Conservation (phyloP, 1,284 basidiomycete genomes). For the Moesziomyces parantarcticus region DNA sequence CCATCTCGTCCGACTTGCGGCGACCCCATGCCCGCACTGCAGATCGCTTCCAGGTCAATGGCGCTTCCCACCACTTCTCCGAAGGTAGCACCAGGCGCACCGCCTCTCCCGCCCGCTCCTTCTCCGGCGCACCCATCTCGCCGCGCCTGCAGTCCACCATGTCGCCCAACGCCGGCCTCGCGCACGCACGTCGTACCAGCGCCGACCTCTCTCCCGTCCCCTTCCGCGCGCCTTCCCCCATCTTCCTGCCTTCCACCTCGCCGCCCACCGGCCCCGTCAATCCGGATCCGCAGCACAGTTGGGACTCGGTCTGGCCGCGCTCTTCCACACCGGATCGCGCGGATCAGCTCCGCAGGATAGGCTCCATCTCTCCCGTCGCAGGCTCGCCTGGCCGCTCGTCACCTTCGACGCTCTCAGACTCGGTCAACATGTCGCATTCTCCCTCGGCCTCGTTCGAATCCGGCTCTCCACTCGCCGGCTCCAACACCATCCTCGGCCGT, state of each 20-base stretch:
- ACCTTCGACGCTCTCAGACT: conserved; percentile 24
- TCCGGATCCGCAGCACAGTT: conserved; percentile 49
- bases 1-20: conserved; percentile 21
- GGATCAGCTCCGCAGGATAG: conserved; percentile 38
- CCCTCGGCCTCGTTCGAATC: conserved; percentile 39
- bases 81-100: conserved; percentile 29
- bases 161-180: conserved; percentile 27
- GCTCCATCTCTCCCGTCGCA: conserved; percentile 35
- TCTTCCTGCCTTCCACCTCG: conserved; percentile 33
- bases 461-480: conserved; percentile 21
- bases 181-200: conserved; percentile 34
- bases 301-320: conserved; percentile 59
- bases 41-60: conserved; percentile 29
- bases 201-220: conserved; percentile 24
- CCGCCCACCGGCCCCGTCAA: conserved; percentile 36
- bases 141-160: conserved; percentile 54
- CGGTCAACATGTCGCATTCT: conserved; percentile 33
- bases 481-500: conserved; percentile 29
- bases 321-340: conserved; percentile 39
- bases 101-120: conserved; percentile 49
- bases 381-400: conserved; percentile 32
- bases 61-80: conserved; percentile 15
- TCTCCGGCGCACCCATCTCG: conserved; percentile 42
- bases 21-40: conserved; percentile 18
- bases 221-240: conserved; percentile 41